Base-by-base conservation (phyloP, 2,329 filamentous ascomycete species). In the Lizonia empirigonia region DNA sequence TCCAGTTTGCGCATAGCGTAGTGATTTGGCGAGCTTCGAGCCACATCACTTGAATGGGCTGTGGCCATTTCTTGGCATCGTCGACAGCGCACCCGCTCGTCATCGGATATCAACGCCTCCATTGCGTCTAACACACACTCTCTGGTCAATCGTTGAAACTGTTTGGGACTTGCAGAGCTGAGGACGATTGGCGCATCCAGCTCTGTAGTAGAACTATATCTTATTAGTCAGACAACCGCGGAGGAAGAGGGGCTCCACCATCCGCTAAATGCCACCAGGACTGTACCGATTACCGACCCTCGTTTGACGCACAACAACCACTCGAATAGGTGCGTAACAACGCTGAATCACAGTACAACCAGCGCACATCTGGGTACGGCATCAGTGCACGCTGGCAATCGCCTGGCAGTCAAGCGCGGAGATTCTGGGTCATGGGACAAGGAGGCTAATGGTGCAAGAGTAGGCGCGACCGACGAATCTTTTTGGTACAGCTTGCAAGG, bases 261-360 rank as follows among this genome's bases (percentile, higher is more conserved):
- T 63, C 64, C 64, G 63, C 69, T 72, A 67, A 72, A 58, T 61
- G 56, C 58, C 60, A 62, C 56, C 62, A 71, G 67, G 58, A 63
- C 60, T 57, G 56, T 55, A 53, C 52, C 49, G 44, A 52, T 39
- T 38, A 52, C 49, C 49, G 49, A 47, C 29, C 33, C 53, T 60
- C 59, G 60, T 60, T 61, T 50, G 57, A 59, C 63, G 58, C 60
- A 64, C 63, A 65, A 59, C 58, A 58, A 42, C 58, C 45, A 44
- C 44, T 58, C 59, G 60, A 62, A 64, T 58, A 69, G 67, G 65
- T 70, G 65, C 60, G 66, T 68, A 58, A 30, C 60, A 47, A 50
- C 58, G 49, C 36, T 53, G 34, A 41, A 29, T 51, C 57, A 27
- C 53, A 52, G 46, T 50, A 39, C 54, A 32, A 24, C 39, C 37